Evolutionary conservation across 805 yeast species (phyloP), one percentile per base, ranked within the genome.

Genomic region (Barnettozyma pratensis): DNA sequence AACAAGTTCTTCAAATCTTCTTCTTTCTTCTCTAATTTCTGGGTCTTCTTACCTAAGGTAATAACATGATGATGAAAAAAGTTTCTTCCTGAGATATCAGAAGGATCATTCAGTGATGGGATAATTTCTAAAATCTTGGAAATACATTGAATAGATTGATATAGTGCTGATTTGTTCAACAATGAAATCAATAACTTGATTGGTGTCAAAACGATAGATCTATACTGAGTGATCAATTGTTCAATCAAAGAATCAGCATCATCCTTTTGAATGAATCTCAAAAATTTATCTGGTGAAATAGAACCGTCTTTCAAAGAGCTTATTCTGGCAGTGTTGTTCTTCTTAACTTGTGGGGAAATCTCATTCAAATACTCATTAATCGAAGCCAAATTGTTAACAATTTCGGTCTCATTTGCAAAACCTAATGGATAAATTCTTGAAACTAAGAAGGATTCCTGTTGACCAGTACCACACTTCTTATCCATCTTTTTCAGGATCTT

Each of bases 401-500:
- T 72, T 12, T 81, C 87, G 12, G 37, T 26, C 48, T 85, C 94
- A 58, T 85, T 80, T 9, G 95, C 87, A 67, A 91, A 90, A 2
- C 87, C 83, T 44, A 87, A 71, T 4, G 91, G 87, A 51, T 78
- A 72, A 32, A 90, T 80, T 57, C 92, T 79, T 1, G 92, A 77
- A 30, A 75, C 65, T 48, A 89, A 68, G 55, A 80, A 83, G n/a
- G 73, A 64, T 28, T 70, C 68, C 57, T 82, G 85, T 44, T 77
- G 76, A 46, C 66, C 64, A 0, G 86, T 78, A 6, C 86, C 85
- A 29, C 78, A 71, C 64, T 89, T 89, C 70, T 92, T 92, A 66
- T 92, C 97, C 57, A 91, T 73, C 61, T 91, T 91, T 69, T 91
- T 91, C 61, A 92, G 72, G 54, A 92, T 92, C 69, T 91, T 91